A percentile compares a stretch with the other conserved stretches of the same genome.
These are phyloP conservation scores for Asterophora parasitica DNA, from an alignment of 768 basidiomycete species.

Conservation along the genomic window DNA sequence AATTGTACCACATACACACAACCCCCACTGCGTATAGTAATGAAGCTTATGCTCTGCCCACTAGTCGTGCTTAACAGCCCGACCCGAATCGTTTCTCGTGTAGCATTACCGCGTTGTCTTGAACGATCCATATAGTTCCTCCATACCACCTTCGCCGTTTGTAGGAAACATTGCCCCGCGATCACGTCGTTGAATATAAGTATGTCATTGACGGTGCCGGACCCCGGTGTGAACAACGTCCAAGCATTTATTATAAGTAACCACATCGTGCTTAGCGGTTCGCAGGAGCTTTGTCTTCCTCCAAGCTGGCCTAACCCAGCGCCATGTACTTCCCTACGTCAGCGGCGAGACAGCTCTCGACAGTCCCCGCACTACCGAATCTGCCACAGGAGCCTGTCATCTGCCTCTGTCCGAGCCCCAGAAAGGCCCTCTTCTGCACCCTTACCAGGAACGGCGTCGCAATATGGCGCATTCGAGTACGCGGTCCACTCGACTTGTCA, in stretches of 20 bases:
- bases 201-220: neutral
- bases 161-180: too few relatives aligned
- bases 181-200: too few relatives aligned
- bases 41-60: conserved; percentile 1
- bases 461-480: conserved; percentile 79
- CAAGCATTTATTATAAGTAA: neutral
- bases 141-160: too few relatives aligned
- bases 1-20: conserved; percentile 8
- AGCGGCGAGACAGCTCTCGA: conserved; percentile 68
- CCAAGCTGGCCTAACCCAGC: conserved; percentile 5
- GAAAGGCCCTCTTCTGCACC: conserved; percentile 74
- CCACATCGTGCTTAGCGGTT: neutral
- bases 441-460: conserved; percentile 68
- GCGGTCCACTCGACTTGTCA: conserved; percentile 20
- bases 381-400: conserved; percentile 54
- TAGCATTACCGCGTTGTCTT: conserved; percentile 1
- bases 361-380: conserved; percentile 64
- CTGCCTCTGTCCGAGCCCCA: conserved; percentile 56
- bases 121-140: neutral
- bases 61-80: conserved; percentile 1
- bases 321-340: conserved; percentile 85
- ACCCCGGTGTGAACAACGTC: conserved; percentile 8
- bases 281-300: neutral
- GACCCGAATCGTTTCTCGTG: conserved; percentile 1
- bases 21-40: conserved; percentile 7